Conservation (phyloP, 768 basidiomycete species). For the Mycena capillaripes region DNA sequence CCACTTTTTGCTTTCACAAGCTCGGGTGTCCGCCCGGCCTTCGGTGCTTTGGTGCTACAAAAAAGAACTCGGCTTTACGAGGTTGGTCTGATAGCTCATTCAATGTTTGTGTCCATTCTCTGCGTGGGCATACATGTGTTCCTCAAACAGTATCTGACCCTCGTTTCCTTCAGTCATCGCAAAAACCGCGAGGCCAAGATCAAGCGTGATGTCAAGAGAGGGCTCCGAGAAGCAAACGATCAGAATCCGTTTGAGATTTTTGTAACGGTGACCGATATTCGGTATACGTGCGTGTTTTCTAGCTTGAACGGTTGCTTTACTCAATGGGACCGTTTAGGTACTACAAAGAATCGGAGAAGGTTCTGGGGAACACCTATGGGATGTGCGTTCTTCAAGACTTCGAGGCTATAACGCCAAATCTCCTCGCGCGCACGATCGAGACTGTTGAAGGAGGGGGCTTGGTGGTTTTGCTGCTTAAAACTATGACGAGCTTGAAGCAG, state of each 20-base stretch:
- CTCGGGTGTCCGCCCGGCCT: constrained; percentile 88
- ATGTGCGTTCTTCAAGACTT: constrained; percentile 99
- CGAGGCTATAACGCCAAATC: constrained; percentile 97
- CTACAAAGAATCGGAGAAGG: constrained; percentile 97
- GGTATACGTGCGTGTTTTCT: constrained; percentile 83
- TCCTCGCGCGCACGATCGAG: constrained; percentile 96
- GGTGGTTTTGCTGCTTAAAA: constrained; percentile 91
- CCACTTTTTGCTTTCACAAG: constrained; percentile 94
- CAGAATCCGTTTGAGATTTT: constrained; percentile 99
- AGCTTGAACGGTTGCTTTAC: background rate
- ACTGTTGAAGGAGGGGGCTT: constrained; percentile 97
- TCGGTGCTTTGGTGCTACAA: constrained; percentile 99
- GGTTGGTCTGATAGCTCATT: constrained; percentile 62
- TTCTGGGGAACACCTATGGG: constrained; percentile 97
- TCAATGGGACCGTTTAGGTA: constrained; percentile 63
- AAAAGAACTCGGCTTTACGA: constrained; percentile 97
- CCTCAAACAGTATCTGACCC: background rate
- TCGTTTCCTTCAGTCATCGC: constrained; percentile 73
- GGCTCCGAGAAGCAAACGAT: constrained; percentile 93
- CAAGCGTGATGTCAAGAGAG: constrained; percentile 95
- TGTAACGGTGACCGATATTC: constrained; percentile 97
- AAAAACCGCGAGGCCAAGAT: constrained; percentile 98
- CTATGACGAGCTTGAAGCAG: constrained; percentile 93
- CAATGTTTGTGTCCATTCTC: constrained; percentile 19
- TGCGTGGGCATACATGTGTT: constrained; percentile 28